A percentile compares a stretch with the other conserved stretches of the same genome.
phyloP scores from a whole-genome alignment of 2,329 filamentous ascomycete genomes.

The Aspergillus intermedius region DNA sequence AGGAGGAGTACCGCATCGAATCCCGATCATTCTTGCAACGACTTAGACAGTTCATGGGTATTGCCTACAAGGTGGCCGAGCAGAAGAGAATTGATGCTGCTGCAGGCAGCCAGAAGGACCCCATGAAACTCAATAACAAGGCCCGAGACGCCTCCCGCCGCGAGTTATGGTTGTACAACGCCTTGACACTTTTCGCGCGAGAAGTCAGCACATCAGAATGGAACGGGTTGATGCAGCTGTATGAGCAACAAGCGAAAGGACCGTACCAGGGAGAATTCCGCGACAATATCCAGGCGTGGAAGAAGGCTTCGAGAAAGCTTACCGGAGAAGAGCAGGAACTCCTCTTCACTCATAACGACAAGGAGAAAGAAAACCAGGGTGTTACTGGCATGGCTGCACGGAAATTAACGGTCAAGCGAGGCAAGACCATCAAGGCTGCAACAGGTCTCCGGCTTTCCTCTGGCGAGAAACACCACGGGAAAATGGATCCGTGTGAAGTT shows the following conservation, averaged over 20 bases:
- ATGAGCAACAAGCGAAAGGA: conserved; percentile 68
- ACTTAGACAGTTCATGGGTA: conserved; percentile 72
- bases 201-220: conserved; percentile 78
- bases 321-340: conserved; percentile 73
- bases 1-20: conserved; percentile 76
- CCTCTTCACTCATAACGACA: conserved; percentile 85
- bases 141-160: conserved; percentile 67
- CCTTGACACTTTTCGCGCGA: conserved; percentile 78
- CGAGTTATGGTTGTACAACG: conserved; percentile 79
- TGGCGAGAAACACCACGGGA: conserved; percentile 54
- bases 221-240: conserved; percentile 70
- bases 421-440: conserved; percentile 59
- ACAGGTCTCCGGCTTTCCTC: conserved; percentile 39
- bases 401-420: conserved; percentile 89
- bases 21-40: conserved; percentile 70
- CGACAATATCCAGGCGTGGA: conserved; percentile 71
- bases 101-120: conserved; percentile 33
- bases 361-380: conserved; percentile 67
- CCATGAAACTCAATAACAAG: conserved; percentile 59
- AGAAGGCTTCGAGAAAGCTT: conserved; percentile 67
- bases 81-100: conserved; percentile 62
- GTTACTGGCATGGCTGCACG: conserved; percentile 65
- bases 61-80: conserved; percentile 71
- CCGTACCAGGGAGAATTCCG: conserved; percentile 79
- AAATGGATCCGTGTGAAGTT: conserved; percentile 69